phyloP scores from a whole-genome alignment of 257 asterid species.

The Catharanthus roseus region DNA sequence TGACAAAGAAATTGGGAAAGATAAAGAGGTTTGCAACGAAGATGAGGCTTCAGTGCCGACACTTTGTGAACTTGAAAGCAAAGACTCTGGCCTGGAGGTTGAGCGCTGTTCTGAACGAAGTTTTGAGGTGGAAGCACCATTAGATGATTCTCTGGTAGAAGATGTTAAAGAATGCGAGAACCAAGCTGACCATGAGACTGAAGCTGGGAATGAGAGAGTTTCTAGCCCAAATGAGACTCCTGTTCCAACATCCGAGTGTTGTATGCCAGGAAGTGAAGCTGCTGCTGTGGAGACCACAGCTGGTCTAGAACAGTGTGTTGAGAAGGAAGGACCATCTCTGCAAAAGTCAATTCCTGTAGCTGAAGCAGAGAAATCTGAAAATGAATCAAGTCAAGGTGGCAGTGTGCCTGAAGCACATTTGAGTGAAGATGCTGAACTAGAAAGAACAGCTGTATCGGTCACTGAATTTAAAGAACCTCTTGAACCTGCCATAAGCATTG shows the following conservation, averaged over 20 bases:
- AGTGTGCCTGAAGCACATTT: constrained; percentile 5
- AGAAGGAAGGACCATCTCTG: not conserved
- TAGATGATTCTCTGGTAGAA: not conserved
- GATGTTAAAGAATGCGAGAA: not conserved
- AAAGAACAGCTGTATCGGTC: constrained; percentile 7
- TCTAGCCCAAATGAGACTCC: not conserved
- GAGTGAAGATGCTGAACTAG: constrained; percentile 11
- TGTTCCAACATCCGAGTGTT: not conserved
- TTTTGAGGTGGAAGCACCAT: constrained; percentile 3
- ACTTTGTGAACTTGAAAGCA: not conserved
- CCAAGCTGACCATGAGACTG: not conserved
- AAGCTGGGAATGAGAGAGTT: not conserved
- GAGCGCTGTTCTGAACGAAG: not conserved
- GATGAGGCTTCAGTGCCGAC: not conserved
- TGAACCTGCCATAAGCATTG: not conserved
- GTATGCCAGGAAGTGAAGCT: not conserved
- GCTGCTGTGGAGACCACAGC: not conserved
- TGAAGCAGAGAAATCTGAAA: constrained; percentile 6
- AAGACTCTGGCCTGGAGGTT: not conserved
- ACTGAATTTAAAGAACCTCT: constrained; percentile 5
- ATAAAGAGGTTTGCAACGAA: constrained; percentile 2
- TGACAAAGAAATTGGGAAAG: constrained; percentile 15
- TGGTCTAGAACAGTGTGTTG: not conserved
- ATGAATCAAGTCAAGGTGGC: not conserved
- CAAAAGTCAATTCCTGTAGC: constrained; percentile 3